Base-by-base conservation (phyloP, 768 basidiomycete genomes). In the Russula compacta region DNA sequence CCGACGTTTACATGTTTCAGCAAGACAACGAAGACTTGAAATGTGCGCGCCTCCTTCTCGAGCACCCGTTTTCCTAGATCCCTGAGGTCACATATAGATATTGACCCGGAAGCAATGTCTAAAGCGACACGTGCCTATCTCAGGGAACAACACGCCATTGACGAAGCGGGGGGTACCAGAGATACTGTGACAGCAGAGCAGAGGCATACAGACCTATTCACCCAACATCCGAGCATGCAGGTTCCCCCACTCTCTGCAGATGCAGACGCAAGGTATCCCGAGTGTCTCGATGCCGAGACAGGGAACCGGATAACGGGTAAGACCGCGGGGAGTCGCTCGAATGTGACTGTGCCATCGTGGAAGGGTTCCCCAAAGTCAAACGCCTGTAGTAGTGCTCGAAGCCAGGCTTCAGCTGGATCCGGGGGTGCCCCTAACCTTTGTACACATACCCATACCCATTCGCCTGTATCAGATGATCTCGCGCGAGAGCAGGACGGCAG, bases 1-100 rank as follows among this genome's bases (percentile, higher is more conserved):
- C 71, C 44, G 69, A 64, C 52, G 67, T 60, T 33, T 84, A 78
- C 73, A 74, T 71, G 36, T 77, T 81, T 70, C 68, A 72, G 57
- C 66, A 78, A 65, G 65, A 73, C 40, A 69, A 64, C 68, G 61
- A 56, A 43, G 67, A 58, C 32, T 40, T 65, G 66, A 67, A 66
- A 61, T 66, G 66, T 66, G 64, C 29, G 67, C 68, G 65, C 69
- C 14, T 35, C 17, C 14, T 15, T 51, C n/a, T 50, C 32, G 24
- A n/a, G 19, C 51, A 29, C 49, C 8, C 17, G 8, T 14, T 40
- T 35, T 33, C 24, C 14, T n/a, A 12, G 36, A n/a, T 46, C 1
- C 9, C 43, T 44, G 36, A 52, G 32, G 33, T 49, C 1, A 12
- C 6, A 21, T 17, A 6, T 33, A 65, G 64, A 65, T 42, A 52